Conservation (phyloP, 257 asterid genomes). For the Primulina tabacum region DNA sequence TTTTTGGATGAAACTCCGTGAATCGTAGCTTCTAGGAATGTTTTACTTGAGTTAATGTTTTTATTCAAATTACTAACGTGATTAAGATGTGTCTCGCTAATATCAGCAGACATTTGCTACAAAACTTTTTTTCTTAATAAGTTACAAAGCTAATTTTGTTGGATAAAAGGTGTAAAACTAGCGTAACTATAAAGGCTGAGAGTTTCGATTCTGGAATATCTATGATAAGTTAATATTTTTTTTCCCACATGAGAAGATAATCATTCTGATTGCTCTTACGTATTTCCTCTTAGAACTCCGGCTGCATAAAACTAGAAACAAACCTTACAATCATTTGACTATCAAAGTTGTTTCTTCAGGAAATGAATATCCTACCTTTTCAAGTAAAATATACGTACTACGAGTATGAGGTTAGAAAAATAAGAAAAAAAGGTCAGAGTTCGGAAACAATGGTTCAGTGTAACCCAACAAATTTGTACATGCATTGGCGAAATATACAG, state of each 20-base stretch:
- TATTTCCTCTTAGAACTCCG: not conserved
- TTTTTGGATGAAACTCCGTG: too few species aligned
- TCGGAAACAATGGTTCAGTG: not conserved
- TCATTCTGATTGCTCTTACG: not conserved
- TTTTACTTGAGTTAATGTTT: too few species aligned
- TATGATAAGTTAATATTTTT: too few species aligned
- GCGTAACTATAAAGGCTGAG: too few species aligned
- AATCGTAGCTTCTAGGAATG: too few species aligned
- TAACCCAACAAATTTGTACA: constrained; percentile 19
- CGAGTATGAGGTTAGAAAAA: too few species aligned
- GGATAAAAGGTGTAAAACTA: not conserved
- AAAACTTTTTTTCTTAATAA: too few species aligned
- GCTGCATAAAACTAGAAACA: not conserved
- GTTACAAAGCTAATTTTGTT: too few species aligned
- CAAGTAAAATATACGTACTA: not conserved
- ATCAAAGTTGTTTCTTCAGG: not conserved
- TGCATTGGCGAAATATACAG: not conserved
- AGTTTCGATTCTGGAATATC: too few species aligned
- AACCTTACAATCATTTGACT: too few species aligned
- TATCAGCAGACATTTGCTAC: not conserved
- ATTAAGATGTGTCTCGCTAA: not conserved
- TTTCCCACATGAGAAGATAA: too few species aligned
- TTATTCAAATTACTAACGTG: not conserved
- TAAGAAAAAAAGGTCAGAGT: not conserved
- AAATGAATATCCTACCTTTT: not conserved